phyloP scores from a whole-genome alignment of 352 stramenopile genomes.

The Phytophthora ohioensis region DNA sequence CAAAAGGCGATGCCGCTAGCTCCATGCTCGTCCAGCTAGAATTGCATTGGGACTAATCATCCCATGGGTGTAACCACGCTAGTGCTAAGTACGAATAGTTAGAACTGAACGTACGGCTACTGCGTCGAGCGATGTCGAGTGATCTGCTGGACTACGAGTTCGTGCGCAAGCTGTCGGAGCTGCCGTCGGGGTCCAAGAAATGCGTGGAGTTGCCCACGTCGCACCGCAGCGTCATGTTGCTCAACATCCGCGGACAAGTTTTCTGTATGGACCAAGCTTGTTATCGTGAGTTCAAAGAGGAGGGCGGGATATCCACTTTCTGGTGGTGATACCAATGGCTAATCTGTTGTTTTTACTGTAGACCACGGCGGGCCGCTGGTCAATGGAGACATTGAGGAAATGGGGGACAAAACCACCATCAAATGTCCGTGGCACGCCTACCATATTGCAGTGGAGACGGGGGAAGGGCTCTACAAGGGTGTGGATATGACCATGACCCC shows the following conservation, averaged over 20 bases:
- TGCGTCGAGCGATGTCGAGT: constrained; percentile 21
- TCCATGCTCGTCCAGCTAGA: neutral
- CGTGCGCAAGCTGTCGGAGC: constrained; percentile 69
- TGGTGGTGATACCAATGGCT: constrained; percentile 24
- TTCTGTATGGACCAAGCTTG: constrained; percentile 90
- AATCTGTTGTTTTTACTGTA: constrained; percentile 27
- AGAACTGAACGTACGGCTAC: constrained; percentile 4
- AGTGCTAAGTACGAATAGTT: constrained; percentile 21
- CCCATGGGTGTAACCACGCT: constrained; percentile 4
- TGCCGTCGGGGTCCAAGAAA: constrained; percentile 60
- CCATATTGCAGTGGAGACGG: constrained; percentile 83
- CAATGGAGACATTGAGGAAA: constrained; percentile 88
- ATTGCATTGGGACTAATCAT: constrained; percentile 18
- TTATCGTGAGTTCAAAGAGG: constrained; percentile 60
- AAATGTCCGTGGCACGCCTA: constrained; percentile 90
- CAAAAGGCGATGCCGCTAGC: neutral
- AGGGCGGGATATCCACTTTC: neutral
- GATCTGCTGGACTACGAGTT: constrained; percentile 69
- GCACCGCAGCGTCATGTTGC: constrained; percentile 76
- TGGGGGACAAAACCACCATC: constrained; percentile 78
- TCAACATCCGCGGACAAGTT: constrained; percentile 66
- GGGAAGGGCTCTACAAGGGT: constrained; percentile 88
- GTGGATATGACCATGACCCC: constrained; percentile 74
- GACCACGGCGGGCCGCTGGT: constrained; percentile 83
- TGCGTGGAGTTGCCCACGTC: constrained; percentile 71